Evolutionary conservation across 2,329 filamentous ascomycete species (phyloP).

Genomic region (Lachnellula arida): DNA sequence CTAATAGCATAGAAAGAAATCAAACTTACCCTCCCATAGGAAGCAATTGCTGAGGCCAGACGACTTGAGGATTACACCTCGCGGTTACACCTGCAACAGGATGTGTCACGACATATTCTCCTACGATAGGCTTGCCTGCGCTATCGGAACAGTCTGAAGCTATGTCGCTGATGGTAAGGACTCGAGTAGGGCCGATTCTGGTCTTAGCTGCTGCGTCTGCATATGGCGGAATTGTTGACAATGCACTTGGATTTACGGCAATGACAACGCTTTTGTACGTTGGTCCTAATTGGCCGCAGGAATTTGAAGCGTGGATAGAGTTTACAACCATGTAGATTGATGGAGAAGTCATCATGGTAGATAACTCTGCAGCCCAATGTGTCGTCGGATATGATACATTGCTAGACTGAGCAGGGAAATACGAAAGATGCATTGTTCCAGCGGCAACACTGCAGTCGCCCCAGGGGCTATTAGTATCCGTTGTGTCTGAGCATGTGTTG

Average conservation of each 20-base stretch:
- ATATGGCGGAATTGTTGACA: constrained; percentile 33
- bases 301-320: constrained; percentile 34
- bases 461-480: not conserved
- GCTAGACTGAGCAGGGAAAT: constrained; percentile 14
- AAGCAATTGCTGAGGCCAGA: constrained; percentile 15
- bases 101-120: constrained; percentile 8
- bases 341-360: constrained; percentile 31
- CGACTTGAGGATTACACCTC: constrained; percentile 18
- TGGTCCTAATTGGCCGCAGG: constrained; percentile 30
- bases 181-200: constrained; percentile 16
- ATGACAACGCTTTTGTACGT: constrained; percentile 31
- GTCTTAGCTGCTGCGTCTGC: constrained; percentile 23
- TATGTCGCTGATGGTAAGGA: constrained; percentile 34
- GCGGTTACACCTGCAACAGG: constrained; percentile 12
- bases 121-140: not conserved
- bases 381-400: constrained; percentile 13
- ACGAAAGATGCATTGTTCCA: constrained; percentile 15
- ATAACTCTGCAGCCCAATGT: constrained; percentile 12
- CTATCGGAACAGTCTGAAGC: constrained; percentile 28
- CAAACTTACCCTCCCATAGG: constrained; percentile 17
- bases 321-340: constrained; percentile 37
- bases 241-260: constrained; percentile 31
- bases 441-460: constrained; percentile 10
- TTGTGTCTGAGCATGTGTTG: not conserved
- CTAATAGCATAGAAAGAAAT: not conserved